Evolutionary conservation across 495 filamentous ascomycete species (phyloP), one percentile per base, ranked within the genome.

Genomic region (Aspergillus olivimuriae): DNA sequence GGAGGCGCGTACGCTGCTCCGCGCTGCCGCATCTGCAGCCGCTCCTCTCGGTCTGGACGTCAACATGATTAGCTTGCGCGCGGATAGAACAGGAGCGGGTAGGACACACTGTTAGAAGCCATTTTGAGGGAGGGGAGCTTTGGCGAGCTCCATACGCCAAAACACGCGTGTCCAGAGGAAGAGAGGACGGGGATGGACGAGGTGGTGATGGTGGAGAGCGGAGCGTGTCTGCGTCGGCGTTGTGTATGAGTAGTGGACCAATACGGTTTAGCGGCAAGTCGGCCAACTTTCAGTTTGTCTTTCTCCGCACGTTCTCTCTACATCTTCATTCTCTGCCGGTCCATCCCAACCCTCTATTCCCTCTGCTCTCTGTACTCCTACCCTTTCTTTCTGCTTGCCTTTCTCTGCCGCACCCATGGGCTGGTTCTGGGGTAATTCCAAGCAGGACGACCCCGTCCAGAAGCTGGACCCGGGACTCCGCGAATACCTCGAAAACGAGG

Each of bases 391-490:
- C 30, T 14, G 17, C 26, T 32, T 17, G 7, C 21, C 15, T 21
- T 39, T 39, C 0, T 6, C 10, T 34, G 16, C 7, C 9, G 4
- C 20, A 26, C 15, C 42, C 44, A 73, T 68, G 68, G 87, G 87
- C 59, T 90, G 86, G 87, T 78, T 89, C 47, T 83, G 76, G 77
- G 73, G 68, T 33, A 57, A 61, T 16, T 57, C 61, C 21, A 69
- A 62, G 50, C 55, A 65, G 37, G 68, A 74, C 20, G 87, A 95
- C 56, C 84, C 89, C 41, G 78, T 91, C 56, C 71, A 78, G 51
- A 81, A 86, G 53, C 84, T 96, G 51, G 88, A 95, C 56, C 89
- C 90, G 34, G 78, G 75, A 46, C 77, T 95, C 24, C 84, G 84
- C 32, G 83, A 89, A 50, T 95, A 86, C 69, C 84, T 96, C 57